Conservation (phyloP, 257 asterid species). For the Apocynum venetum region DNA sequence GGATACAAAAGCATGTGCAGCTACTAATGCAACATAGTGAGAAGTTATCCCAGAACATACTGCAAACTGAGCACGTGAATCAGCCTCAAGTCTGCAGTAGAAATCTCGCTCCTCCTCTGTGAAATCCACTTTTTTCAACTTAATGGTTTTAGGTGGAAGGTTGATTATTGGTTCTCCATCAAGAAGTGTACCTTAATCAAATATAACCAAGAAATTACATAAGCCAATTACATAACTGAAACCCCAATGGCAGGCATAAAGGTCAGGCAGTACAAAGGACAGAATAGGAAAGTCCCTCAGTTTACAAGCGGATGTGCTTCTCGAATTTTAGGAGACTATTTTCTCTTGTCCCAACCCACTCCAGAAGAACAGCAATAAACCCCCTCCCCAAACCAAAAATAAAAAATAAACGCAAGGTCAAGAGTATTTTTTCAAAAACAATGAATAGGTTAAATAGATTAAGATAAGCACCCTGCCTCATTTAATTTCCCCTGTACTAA, state of each 20-base stretch:
- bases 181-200: constrained; percentile 57
- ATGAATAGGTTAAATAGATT: neutral
- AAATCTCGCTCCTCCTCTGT: constrained; percentile 78
- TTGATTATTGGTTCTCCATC: constrained; percentile 91
- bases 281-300: neutral
- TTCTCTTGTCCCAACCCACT: neutral
- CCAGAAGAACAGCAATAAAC: neutral
- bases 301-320: neutral
- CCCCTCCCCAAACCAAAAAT: neutral
- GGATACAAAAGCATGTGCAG: constrained; percentile 14
- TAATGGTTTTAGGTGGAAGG: constrained; percentile 80
- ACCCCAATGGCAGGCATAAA: neutral
- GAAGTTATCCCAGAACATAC: constrained; percentile 45
- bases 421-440: neutral
- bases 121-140: constrained; percentile 74
- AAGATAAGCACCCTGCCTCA: neutral
- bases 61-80: constrained; percentile 93
- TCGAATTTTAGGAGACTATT: neutral
- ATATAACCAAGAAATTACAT: constrained; percentile 18
- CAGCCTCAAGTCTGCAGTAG: constrained; percentile 83
- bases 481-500: neutral
- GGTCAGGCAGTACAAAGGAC: neutral
- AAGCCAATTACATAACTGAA: constrained; percentile 11
- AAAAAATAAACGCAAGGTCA: neutral
- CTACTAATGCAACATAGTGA: constrained; percentile 9